Evolutionary conservation across 2,329 filamentous ascomycete species (phyloP).

Genomic region (Trichoderma harzianum): DNA sequence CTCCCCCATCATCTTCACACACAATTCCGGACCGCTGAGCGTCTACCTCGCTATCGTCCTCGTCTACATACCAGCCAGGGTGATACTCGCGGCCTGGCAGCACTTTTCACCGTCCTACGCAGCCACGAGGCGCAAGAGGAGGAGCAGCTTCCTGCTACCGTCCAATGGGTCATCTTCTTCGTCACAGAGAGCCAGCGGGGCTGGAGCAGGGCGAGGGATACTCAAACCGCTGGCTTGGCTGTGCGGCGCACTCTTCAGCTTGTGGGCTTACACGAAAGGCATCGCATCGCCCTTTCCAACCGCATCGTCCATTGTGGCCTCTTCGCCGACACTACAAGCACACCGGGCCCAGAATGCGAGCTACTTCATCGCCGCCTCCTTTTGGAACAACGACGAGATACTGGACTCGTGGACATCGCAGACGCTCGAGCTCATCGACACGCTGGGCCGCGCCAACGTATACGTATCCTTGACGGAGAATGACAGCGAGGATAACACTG

Average conservation of each 20-base stretch:
- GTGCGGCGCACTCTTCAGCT: constrained; percentile 12
- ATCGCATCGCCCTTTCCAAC: constrained; percentile 17
- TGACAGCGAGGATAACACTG: constrained; percentile 18
- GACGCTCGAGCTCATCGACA: constrained; percentile 18
- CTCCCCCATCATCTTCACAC: constrained; percentile 16
- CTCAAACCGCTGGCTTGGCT: constrained; percentile 1
- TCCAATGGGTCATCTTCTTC: neutral
- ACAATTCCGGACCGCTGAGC: constrained; percentile 17
- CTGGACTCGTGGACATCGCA: constrained; percentile 16
- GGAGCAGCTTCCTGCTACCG: constrained; percentile 2
- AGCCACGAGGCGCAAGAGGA: constrained; percentile 12
- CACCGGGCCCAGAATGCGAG: constrained; percentile 16
- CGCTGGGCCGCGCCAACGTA: constrained; percentile 15
- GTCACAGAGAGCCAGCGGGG: neutral
- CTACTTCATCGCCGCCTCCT: constrained; percentile 20
- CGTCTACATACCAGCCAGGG: constrained; percentile 14
- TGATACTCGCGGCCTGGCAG: constrained; percentile 8
- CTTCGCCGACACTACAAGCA: constrained; percentile 13
- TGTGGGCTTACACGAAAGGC: constrained; percentile 16
- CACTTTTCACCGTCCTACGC: constrained; percentile 1
- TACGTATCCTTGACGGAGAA: constrained; percentile 20
- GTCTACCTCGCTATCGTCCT: constrained; percentile 18
- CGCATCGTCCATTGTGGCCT: constrained; percentile 13
- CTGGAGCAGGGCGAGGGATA: neutral
- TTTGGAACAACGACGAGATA: constrained; percentile 17